Base-by-base conservation (phyloP, 345 rosid species). In the Tarenaya hassleriana region DNA sequence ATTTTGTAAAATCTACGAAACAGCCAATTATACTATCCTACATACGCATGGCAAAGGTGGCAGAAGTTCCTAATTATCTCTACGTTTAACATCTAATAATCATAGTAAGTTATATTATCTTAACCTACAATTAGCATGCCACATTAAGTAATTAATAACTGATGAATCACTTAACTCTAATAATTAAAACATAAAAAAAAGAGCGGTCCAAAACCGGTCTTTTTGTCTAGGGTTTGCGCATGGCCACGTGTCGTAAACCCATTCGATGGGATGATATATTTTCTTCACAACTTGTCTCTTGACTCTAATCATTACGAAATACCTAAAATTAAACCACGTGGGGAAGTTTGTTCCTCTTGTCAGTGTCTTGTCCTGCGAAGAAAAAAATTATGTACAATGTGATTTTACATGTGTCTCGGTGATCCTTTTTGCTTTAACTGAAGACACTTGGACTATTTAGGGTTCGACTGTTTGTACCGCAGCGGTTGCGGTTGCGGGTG, bases 1-100 rank as follows among this genome's bases (percentile, higher is more conserved):
- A 8, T 37, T 58, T 42, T 58, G 34, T 34, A 53, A 58, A 66
- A 47, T 42, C 20, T 66, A 33, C 34, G 34, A 66, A 60, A 59
- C 70, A 59, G 16, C 70, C 58, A 66, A 52, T 59, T 66, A 58
- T 52, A 66, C 60, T 58, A 58, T 52, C 71, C 76, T 58, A 55
- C 40, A 40, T 75, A 78, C 79, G 84, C 84, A 74, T 27, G 38
- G 55, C 62, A 75, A 77, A 52, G 68, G 73, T 72, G 82, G 78
- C 86, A 72, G 62, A 66, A 43, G 2, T 47, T 59, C 47, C 17
- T 46, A 45, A 40, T 38, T 32, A 47, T 39, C 14, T 32, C 16
- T n/a, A 21, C 1, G 15, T 53, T 39, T 33, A 52, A 44, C 44
- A 39, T 31, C 50, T 13, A 19, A 52, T 51, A 31, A 16, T 14